A percentile compares a stretch with the other conserved stretches of the same genome.
Conservation (phyloP, 2,329 filamentous ascomycete species). For the Pezicula radicicola region DNA sequence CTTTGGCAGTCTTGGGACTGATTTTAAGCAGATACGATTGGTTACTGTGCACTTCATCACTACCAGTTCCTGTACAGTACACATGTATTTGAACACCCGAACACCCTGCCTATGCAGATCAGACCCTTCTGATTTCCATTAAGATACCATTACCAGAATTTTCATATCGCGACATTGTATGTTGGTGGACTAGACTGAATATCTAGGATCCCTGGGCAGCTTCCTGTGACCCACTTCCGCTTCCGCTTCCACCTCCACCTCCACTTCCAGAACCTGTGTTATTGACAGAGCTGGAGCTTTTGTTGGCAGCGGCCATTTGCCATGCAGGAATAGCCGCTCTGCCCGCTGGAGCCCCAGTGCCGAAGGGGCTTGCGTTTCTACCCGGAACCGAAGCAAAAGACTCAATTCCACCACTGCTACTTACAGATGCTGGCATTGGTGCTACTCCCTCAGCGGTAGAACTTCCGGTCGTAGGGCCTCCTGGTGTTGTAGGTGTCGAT, state of each 20-base stretch:
- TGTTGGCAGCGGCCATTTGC: slow-evolving; percentile 71
- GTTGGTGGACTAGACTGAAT: too few relatives aligned
- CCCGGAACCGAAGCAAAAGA: slow-evolving; percentile 30
- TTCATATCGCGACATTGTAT: not conserved
- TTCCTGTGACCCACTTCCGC: slow-evolving; percentile 18
- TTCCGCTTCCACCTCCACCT: slow-evolving; percentile 12
- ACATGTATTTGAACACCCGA: not conserved
- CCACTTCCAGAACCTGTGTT: slow-evolving; percentile 13
- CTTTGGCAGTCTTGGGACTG: too few relatives aligned
- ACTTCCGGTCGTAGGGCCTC: slow-evolving; percentile 10
- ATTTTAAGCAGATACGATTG: too few relatives aligned
- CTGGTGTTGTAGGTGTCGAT: slow-evolving; percentile 4
- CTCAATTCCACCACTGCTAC: slow-evolving; percentile 28
- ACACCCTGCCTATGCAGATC: slow-evolving; percentile 5
- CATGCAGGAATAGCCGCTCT: slow-evolving; percentile 75
- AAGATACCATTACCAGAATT: not conserved
- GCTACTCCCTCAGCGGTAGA: slow-evolving; percentile 15
- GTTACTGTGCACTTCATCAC: not conserved
- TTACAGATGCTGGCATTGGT: slow-evolving; percentile 28
- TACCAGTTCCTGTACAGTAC: too few relatives aligned
- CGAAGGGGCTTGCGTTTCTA: slow-evolving; percentile 44
- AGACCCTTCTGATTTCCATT: not conserved
- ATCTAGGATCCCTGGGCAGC: slow-evolving; percentile 2
- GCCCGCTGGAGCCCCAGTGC: slow-evolving; percentile 42
- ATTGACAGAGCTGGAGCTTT: slow-evolving; percentile 26